Base-by-base conservation (phyloP, 2,329 filamentous ascomycete genomes). In the Cordyceps tenuipes region DNA sequence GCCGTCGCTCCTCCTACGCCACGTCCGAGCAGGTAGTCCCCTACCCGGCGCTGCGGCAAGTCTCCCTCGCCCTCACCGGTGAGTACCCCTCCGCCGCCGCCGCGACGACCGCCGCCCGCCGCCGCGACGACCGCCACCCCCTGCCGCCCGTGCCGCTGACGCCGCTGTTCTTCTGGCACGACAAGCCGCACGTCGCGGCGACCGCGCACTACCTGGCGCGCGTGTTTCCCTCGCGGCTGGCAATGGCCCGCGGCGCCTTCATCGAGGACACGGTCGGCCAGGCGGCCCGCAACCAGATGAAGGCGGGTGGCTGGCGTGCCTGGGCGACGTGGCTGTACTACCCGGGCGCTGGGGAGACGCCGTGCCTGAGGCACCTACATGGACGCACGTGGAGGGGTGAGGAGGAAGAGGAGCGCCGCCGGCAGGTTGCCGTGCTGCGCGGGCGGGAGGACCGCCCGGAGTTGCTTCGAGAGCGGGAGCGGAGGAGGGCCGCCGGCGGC, bases 291-390 rank as follows among this genome's bases (percentile, higher is more conserved):
- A 69, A 73, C 0, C 79, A 82, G 67, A 83, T 83, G 81, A 83
- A 83, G 65, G 72, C 77, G 5, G 79, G 80, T 0, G 55, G 69
- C 34, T 83, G 79, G 77, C 63, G 63, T 1, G 77, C 77, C 62
- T 83, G 80, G 80, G 81, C 79, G 0, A 80, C 75, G 39, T 83
- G 81, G 81, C 69, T 82, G 19, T 83, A 80, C 63, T 81, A 80
- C 41, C 80, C 81, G 0, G 73, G 75, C 1, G 69, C 77, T 3
- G 81, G 79, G 1, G 74, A 67, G 57, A 64, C 67, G 50, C 63
- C 79, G 5, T 82, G 80, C 53, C 62, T 83, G 50, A 70, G 75
- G 49, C 81, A 83, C 62, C 70, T 82, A 0, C 73, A 81, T 46
- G 81, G 81, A 0, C 71, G 81, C 17, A 80, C 75, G 0, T 82